These are phyloP conservation scores for Cicer chorassanicum DNA, from an alignment of 306 rosid species.

Conservation along the genomic window DNA sequence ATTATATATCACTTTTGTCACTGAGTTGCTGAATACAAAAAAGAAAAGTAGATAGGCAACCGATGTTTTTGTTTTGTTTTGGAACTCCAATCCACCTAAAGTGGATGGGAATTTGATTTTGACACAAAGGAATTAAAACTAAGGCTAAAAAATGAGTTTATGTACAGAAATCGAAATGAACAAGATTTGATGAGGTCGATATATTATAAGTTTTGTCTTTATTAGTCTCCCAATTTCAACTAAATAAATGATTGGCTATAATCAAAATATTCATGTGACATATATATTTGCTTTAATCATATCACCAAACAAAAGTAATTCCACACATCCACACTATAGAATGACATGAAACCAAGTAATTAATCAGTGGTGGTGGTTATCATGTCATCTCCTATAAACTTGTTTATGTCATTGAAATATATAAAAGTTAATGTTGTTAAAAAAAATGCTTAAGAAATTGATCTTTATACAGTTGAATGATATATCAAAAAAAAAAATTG, in stretches of 20 bases:
- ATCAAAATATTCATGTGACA: conserved; percentile 44
- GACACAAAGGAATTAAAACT: conserved; percentile 39
- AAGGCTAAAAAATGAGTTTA: neutral
- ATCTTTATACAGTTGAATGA: too few relatives aligned
- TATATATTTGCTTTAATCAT: conserved; percentile 21
- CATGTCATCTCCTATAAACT: conserved; percentile 44
- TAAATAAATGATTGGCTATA: conserved; percentile 54
- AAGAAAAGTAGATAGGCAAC: conserved; percentile 32
- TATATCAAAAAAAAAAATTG: too few relatives aligned
- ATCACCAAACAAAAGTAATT: conserved; percentile 28
- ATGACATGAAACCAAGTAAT: conserved; percentile 48
- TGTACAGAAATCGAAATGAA: neutral
- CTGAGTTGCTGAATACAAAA: conserved; percentile 49
- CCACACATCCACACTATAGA: conserved; percentile 45
- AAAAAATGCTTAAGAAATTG: too few relatives aligned
- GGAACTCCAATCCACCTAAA: conserved; percentile 33
- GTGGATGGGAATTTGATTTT: conserved; percentile 59
- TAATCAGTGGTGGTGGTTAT: conserved; percentile 47
- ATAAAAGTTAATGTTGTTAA: too few relatives aligned
- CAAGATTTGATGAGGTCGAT: conserved; percentile 19
- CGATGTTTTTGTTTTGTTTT: conserved; percentile 39
- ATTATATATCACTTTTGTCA: conserved; percentile 54
- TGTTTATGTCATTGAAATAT: neutral
- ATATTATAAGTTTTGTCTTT: conserved; percentile 4
- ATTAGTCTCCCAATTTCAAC: conserved; percentile 40